These are phyloP conservation scores for Aspergillus hancockii DNA, from an alignment of 495 filamentous ascomycete species.

Conservation along the genomic window DNA sequence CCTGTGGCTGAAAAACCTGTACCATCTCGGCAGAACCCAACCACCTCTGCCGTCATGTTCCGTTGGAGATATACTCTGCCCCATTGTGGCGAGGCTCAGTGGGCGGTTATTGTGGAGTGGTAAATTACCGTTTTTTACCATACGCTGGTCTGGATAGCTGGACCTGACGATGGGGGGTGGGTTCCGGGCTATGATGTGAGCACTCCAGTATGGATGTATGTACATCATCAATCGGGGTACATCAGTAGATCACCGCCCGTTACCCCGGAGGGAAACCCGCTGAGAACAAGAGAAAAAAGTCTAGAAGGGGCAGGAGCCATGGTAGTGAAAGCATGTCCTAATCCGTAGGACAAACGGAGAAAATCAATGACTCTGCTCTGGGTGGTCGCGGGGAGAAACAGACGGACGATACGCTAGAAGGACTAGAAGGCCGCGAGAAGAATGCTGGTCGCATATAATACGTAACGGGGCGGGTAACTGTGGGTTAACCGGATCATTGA, in stretches of 20 bases:
- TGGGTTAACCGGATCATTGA: slow-evolving; percentile 28
- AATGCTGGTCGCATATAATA: slow-evolving; percentile 33
- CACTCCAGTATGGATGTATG: neutral
- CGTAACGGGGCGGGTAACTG: slow-evolving; percentile 36
- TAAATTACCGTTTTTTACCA: neutral
- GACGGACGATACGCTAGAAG: slow-evolving; percentile 29
- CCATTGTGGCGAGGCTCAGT: slow-evolving; percentile 14
- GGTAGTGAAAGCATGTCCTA: neutral
- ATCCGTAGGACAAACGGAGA: slow-evolving; percentile 16
- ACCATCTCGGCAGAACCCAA: neutral
- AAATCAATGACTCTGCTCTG: neutral
- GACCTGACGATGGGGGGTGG: neutral
- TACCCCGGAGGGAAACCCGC: neutral
- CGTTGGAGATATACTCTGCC: slow-evolving; percentile 4
- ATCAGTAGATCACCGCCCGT: neutral
- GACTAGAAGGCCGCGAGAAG: slow-evolving; percentile 40
- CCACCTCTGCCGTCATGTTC: neutral
- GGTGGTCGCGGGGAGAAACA: slow-evolving; percentile 18
- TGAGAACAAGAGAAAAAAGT: neutral
- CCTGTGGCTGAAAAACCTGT: neutral
- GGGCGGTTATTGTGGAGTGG: slow-evolving; percentile 3
- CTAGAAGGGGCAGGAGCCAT: slow-evolving; percentile 14
- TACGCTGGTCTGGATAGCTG: neutral
- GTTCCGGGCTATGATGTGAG: neutral
- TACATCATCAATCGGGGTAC: neutral